Base-by-base conservation (phyloP, 2,329 filamentous ascomycete genomes). In the Bipolaris zeicola region DNA sequence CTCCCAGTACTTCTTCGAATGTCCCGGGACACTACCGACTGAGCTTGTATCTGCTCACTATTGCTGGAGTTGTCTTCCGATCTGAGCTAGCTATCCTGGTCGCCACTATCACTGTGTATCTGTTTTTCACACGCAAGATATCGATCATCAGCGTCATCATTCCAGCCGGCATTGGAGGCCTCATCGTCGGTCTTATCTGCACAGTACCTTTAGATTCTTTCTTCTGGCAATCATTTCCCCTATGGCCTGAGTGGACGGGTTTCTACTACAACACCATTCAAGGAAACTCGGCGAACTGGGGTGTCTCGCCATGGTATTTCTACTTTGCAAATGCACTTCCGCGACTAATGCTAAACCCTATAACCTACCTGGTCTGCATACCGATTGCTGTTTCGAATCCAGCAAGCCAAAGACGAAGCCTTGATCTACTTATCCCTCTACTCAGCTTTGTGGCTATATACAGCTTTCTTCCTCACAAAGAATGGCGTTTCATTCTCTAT, bases 401-500 rank as follows among this genome's bases (percentile, higher is more conserved):
- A 11, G 67, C 77, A 13, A 77, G 76, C 5, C 73, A 75, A 14
- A 61, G 62, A 36, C 73, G 71, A 16, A 78, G 77, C 50, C 58
- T 91, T 0, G 80, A 81, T 38, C 76, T 87, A 7, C 66, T 90
- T 3, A 66, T 88, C 2, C 92, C 95, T 0, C 83, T 85, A 8
- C 63, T 96, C 1, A 75, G 84, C 28, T 99, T 93, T 74, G 82
- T 96, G 18, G 83, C 83, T 4, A 76, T 96, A 41, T 98, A 96
- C 80, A 96, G 92, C 61, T 67, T 92, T 48, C 89, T 96, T 60
- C 93, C 94, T 0, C 95, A 99, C 79, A 99, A 99, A 74, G 95
- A 99, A 78, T 90, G 92, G 74, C 90, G 95, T 16, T 99, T 99
- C 80, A 88, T 99, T 65, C 87, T 98, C 68, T 98, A 98, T 77